Percentiles rank a stretch among this genome's conserved stretches.
phyloP scores from a whole-genome alignment of 73 alveolate genomes.

The Tetrahymena thermophila region DNA sequence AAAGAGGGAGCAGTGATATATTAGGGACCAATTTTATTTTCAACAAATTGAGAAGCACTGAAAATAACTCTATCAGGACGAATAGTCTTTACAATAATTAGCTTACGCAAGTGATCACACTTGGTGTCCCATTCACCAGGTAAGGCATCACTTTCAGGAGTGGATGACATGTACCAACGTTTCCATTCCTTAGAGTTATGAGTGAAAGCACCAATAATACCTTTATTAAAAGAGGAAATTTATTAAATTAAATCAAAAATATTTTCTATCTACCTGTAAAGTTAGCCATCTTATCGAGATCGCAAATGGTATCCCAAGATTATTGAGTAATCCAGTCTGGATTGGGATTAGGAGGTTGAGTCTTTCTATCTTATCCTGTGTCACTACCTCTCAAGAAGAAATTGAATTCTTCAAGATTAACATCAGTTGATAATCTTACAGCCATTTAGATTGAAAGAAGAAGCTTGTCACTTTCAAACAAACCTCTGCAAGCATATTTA shows the following conservation, averaged over 20 bases:
- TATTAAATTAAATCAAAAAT: too few species aligned
- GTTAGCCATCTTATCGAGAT: slow-evolving; percentile 79
- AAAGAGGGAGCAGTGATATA: slow-evolving; percentile 94
- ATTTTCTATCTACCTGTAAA: slow-evolving; percentile 67
- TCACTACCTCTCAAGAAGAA: slow-evolving; percentile 95
- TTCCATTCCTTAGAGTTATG: slow-evolving; percentile 96
- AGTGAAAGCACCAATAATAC: slow-evolving; percentile 62
- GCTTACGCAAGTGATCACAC: slow-evolving; percentile 80
- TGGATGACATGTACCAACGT: slow-evolving; percentile 94
- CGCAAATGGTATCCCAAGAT: slow-evolving; percentile 90
- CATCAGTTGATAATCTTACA: slow-evolving; percentile 72
- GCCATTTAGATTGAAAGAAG: slow-evolving; percentile 95
- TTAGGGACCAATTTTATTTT: slow-evolving; percentile 87
- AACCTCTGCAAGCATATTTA: slow-evolving; percentile 95
- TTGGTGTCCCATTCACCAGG: slow-evolving; percentile 99
- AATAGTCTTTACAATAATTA: slow-evolving; percentile 93
- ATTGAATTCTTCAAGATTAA: slow-evolving; percentile 88
- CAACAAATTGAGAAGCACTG: slow-evolving; percentile 88
- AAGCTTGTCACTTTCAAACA: slow-evolving; percentile 98
- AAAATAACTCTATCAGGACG: slow-evolving; percentile 98
- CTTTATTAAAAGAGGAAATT: background rate
- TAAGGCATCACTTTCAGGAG: slow-evolving; percentile 89
- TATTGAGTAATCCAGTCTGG: slow-evolving; percentile 74
- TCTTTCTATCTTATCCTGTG: slow-evolving; percentile 62
- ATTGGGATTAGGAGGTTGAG: slow-evolving; percentile 78